Base-by-base conservation (phyloP, 108 stramenopile genomes). In the Discostella stelligeroides region DNA sequence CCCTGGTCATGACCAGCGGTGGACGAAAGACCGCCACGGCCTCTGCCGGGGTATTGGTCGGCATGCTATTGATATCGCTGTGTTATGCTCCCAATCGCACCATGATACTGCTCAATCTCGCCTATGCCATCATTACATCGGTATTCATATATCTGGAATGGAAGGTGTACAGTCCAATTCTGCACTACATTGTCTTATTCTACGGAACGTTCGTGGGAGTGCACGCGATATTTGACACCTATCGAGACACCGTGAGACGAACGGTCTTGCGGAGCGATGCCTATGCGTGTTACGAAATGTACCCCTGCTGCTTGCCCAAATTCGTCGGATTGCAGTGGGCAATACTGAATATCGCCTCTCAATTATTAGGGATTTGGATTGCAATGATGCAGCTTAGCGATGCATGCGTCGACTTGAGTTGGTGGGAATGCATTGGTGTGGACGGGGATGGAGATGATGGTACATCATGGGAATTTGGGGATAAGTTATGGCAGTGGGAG, bases 11-110 rank as follows among this genome's bases (percentile, higher is more conserved):
- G 75, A 18, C 77, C 17, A 72, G 70, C 13, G 80, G 80, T 29
- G 80, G 80, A 7, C 53, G 59, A 45, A 71, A 67, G 43, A 81
- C 80, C 24, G 55, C 80, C 1, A 81, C 80, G 20, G 75, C 55
- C 17, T 75, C 70, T 13, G 80, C 80, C 5, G 70, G 70, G 14
- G 54, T 24, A 15, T 73, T 81, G 55, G 65, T 81, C 6, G 48
- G 28, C 40, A 63, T 75, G 42, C 75, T 84, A 13, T 46, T 84
- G 10, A 55, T 68, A 20, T 66, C 79, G 7, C 42, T 84, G 17
- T 84, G 79, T 63, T 84, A 82, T 68, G 64, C 60, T 12, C 80
- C 80, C 1, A 81, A 81, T 67, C 46, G 71, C 42, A 77, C 76
- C 29, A 81, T 81, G 80, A 46, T 81, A 3, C 50, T 23, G 21